Base-by-base conservation (phyloP, 2,329 filamentous ascomycete genomes). In the Trichothecium sympodiale region DNA sequence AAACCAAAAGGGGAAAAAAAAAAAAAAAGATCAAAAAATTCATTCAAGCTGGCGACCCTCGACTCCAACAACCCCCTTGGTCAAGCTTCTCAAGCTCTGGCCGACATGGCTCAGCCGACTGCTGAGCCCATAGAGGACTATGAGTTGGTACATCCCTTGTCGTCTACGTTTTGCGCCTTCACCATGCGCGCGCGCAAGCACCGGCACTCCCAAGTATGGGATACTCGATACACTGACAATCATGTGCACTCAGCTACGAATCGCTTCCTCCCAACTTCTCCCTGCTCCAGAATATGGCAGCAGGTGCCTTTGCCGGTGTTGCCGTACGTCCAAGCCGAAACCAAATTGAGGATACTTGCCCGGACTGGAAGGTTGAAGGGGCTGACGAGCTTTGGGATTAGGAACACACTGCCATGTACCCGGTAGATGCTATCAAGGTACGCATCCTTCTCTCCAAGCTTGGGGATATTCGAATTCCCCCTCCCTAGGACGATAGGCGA, bases 361-460 rank as follows among this genome's bases (percentile, higher is more conserved):
- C 15, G 15, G 17, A 16, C 31, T 5, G 12, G 10, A 13, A 33
- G 15, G 16, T 17, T 25, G 13, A 17, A 26, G 18, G 31, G 16
- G 29, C 35, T 37, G 9, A 37, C 30, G 16, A 33, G 20, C 20
- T 4, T n/a, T 34, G 29, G 25, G 30, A 23, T 35, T 48, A 95
- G 88, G 89, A 96, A 66, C 89, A 96, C 62, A 93, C 89, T 40
- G 88, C 94, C 52, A 96, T 98, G 91, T 98, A 98, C 57, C 91
- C 91, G 15, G 83, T 98, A 55, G 91, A 98, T 65, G 77, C 94
- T 48, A 83, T 98, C 56, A 98, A 98, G 82, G 91, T 95, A 47
- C 46, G 57, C 38, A 29, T 4, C 23, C 33, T 34, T 29, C 20
- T 38, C 20, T 25, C 20, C 20, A 25, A 25, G 20, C 10, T 25